A percentile compares a stretch with the other conserved stretches of the same genome.
Conservation (phyloP, 768 basidiomycete species). For the Sporobolomyces pararoseus region DNA sequence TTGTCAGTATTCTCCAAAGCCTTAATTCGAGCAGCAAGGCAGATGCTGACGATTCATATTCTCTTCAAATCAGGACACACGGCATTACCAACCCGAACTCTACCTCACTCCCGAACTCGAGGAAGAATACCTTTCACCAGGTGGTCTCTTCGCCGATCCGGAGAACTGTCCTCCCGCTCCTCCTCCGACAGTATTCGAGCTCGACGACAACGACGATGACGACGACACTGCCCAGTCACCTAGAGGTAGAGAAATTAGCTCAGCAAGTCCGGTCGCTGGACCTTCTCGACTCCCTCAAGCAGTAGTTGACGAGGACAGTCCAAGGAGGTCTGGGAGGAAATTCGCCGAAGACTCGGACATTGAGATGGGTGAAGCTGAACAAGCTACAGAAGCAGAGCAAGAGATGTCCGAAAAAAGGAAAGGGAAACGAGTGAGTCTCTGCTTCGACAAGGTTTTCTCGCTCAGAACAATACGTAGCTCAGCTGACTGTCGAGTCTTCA, state of each 20-base stretch:
- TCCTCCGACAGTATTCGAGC: background rate
- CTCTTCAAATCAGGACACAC: background rate
- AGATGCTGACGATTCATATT: too few relatives aligned
- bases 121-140: background rate
- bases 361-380: background rate
- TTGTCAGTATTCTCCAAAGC: too few relatives aligned
- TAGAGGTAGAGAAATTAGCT: too few relatives aligned
- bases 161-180: background rate
- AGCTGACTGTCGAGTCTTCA: too few relatives aligned
- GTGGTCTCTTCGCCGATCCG: background rate
- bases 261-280: background rate
- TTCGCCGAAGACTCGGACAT: background rate
- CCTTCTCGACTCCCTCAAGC: background rate
- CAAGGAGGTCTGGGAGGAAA: too few relatives aligned
- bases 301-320: too few relatives aligned
- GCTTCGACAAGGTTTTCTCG: too few relatives aligned
- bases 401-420: background rate
- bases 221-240: too few relatives aligned
- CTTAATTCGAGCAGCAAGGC: too few relatives aligned
- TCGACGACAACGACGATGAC: background rate
- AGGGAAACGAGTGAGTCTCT: conserved; percentile 3
- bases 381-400: too few relatives aligned
- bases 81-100: background rate
- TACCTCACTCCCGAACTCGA: background rate
- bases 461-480: too few relatives aligned